phyloP scores from a whole-genome alignment of 2,329 filamentous ascomycete genomes.

The Aspergillus cejpii region DNA sequence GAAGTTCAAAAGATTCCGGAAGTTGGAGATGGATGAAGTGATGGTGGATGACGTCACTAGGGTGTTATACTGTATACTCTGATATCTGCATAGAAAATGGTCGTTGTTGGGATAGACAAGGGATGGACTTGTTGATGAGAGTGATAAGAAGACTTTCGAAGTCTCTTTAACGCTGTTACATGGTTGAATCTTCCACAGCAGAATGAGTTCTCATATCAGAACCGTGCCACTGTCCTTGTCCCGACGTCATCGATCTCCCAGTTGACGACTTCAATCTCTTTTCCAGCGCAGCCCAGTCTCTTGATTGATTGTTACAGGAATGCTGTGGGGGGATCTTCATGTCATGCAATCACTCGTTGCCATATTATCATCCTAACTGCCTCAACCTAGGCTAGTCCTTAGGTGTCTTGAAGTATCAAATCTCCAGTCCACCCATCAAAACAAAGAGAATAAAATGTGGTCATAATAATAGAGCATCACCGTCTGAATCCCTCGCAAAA shows the following conservation, averaged over 20 bases:
- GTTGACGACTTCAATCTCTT: slow-evolving; percentile 5
- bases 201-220: too few species aligned
- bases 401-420: neutral
- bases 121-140: too few species aligned
- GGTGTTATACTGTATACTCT: neutral
- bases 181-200: too few species aligned
- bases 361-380: neutral
- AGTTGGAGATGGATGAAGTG: neutral
- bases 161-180: too few species aligned
- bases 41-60: slow-evolving; percentile 20
- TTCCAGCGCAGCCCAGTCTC: neutral
- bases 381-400: neutral
- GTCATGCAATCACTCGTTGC: neutral
- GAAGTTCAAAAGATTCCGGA: neutral
- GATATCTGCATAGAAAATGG: too few species aligned
- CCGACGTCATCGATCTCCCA: slow-evolving; percentile 19
- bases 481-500: slow-evolving; percentile 8
- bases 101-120: too few species aligned
- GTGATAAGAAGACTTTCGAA: too few species aligned
- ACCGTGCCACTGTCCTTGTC: too few species aligned
- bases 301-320: slow-evolving; percentile 2
- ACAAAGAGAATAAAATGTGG: slow-evolving; percentile 7
- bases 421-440: slow-evolving; percentile 8
- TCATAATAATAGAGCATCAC: neutral
- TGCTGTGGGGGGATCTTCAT: neutral